Evolutionary conservation across 1,139 yeast species (phyloP).

Genomic region (Pichia sp.): DNA sequence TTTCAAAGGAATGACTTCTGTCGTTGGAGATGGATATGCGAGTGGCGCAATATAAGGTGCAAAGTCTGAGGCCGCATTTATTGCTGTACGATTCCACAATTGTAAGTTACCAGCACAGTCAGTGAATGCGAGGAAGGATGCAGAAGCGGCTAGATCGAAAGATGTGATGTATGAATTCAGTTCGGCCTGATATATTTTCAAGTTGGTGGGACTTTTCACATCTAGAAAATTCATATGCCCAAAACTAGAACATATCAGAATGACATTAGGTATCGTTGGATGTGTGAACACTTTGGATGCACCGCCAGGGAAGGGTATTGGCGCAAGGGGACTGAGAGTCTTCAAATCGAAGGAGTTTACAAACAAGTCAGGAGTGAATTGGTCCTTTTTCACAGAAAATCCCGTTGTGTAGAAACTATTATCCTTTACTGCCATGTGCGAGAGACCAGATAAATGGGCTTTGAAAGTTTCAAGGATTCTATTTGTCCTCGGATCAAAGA

Average conservation of each 20-base stretch:
- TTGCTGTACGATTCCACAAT: slow-evolving; percentile 54
- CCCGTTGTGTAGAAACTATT: slow-evolving; percentile 81
- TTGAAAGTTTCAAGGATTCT: slow-evolving; percentile 50
- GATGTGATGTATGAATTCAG: slow-evolving; percentile 46
- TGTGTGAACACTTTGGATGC: slow-evolving; percentile 81
- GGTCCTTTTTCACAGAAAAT: slow-evolving; percentile 39
- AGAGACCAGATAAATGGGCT: slow-evolving; percentile 69
- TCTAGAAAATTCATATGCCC: slow-evolving; percentile 89
- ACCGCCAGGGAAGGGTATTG: slow-evolving; percentile 85
- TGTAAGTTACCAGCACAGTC: slow-evolving; percentile 63
- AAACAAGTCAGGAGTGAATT: slow-evolving; percentile 62
- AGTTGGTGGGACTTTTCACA: slow-evolving; percentile 65
- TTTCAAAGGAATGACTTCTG: slow-evolving; percentile 24
- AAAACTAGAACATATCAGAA: slow-evolving; percentile 62
- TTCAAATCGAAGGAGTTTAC: slow-evolving; percentile 79
- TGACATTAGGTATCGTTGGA: slow-evolving; percentile 77
- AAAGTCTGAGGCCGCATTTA: slow-evolving; percentile 31
- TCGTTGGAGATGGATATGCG: slow-evolving; percentile 16
- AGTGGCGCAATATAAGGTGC: slow-evolving; percentile 21
- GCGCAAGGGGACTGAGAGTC: slow-evolving; percentile 65
- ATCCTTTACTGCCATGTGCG: slow-evolving; percentile 75
- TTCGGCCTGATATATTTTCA: slow-evolving; percentile 57
- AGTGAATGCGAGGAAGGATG: slow-evolving; percentile 66
- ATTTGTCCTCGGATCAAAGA: slow-evolving; percentile 63
- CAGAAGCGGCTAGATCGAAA: slow-evolving; percentile 68